Evolutionary conservation across 2,329 filamentous ascomycete species (phyloP), one percentile per base, ranked within the genome.

Genomic region (Colletotrichum abscissum): DNA sequence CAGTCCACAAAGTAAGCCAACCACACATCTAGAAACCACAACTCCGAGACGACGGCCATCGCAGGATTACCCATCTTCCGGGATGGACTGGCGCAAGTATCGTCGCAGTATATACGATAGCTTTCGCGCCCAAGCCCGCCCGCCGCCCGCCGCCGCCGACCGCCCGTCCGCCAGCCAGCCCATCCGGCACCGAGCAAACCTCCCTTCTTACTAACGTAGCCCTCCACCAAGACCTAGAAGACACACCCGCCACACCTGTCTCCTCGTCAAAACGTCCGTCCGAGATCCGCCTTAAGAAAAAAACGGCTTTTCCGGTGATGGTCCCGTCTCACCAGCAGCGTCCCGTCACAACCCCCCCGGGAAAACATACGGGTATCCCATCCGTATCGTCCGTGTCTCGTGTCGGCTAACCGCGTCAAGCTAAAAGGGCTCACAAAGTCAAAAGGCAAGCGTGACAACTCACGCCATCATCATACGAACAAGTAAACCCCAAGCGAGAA

Each of bases 271-370:
- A 5, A 19, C 24, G 33, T 30, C 62, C 24, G 33, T 14, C 62
- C 49, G 62, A 64, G 62, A 64, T 35, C 33, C 33, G 33, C 62
- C 38, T 56, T 7, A 14, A 14, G 0, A 14, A 14, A 46, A 64
- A 64, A 64, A 64, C 49, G 49, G 30, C 49, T 19, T 22, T 22
- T 26, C 30, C 22, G 24, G 33, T 62, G 38, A 58, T n/a, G 42
- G 35, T 49, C 49, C 22, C 49, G 62, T 64, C 62, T 64, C 62
- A 64, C 62, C 49, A 64, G 33, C 28, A 24, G 22, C 62, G 26
- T 55, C 62, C 30, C 30, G 30, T 56, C n/a, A n/a, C n/a, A 9
- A n/a, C 24, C 26, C 42, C 16, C 7, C 28, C 9, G 9, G 30
- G 62, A 49, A 38, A 42, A 56, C 14, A 64, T 35, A 35, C 22